phyloP scores from a whole-genome alignment of 345 rosid genomes.

The Salix suchowensis region DNA sequence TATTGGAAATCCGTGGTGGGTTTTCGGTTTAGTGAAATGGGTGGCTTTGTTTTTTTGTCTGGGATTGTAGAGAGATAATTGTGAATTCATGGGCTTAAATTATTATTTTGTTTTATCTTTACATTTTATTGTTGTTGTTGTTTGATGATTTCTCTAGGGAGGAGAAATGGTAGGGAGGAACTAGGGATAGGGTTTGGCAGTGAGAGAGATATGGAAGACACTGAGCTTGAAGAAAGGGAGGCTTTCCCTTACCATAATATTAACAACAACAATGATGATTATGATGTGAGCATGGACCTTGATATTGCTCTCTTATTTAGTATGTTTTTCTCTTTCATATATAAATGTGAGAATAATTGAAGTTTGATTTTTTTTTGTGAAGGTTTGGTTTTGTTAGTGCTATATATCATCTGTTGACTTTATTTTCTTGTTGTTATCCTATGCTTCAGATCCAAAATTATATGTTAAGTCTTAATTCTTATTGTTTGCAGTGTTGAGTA shows the following conservation, averaged over 20 bases:
- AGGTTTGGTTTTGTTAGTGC: constrained; percentile 2
- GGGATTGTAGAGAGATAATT: constrained; percentile 3
- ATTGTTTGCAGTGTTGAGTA: constrained; percentile 17
- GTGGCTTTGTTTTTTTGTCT: not conserved
- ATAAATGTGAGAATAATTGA: not conserved
- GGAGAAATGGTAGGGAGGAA: constrained; percentile 30
- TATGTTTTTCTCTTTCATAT: constrained; percentile 29
- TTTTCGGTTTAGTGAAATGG: constrained; percentile 23
- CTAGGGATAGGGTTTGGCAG: constrained; percentile 27
- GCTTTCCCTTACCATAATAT: constrained; percentile 29
- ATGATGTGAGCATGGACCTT: constrained; percentile 52
- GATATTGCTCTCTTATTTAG: constrained; percentile 77
- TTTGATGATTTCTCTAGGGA: constrained; percentile 29
- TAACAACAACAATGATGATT: constrained; percentile 33
- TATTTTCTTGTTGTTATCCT: constrained; percentile 1
- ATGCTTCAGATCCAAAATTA: constrained; percentile 23
- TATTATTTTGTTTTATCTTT: not conserved
- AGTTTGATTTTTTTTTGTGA: not conserved
- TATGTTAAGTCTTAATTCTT: constrained; percentile 9
- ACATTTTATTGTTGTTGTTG: not conserved
- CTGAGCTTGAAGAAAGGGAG: constrained; percentile 39
- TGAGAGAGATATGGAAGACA: constrained; percentile 31
- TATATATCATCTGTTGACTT: constrained; percentile 19
- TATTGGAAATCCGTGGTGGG: constrained; percentile 28
- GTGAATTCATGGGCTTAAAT: constrained; percentile 3